These are phyloP conservation scores for Parachaetomium inaequale DNA, from an alignment of 495 filamentous ascomycete species.

Conservation along the genomic window DNA sequence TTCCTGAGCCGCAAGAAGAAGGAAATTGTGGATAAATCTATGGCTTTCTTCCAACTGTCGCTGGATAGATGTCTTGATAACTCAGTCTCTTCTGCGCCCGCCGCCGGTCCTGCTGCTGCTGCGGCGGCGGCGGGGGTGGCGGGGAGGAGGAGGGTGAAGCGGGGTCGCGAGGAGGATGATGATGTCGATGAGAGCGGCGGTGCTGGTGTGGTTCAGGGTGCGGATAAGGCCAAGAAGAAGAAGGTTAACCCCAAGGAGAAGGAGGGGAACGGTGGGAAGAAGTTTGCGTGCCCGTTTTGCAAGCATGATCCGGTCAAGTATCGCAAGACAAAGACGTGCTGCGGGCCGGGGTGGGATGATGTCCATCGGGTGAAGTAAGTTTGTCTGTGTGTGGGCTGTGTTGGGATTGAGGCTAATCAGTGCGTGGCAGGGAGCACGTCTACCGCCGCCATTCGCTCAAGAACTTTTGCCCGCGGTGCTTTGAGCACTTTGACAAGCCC, in stretches of 20 bases:
- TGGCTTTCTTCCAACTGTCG: conserved; percentile 25
- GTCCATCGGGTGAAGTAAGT: conserved; percentile 47
- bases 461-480: conserved; percentile 40
- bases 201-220: neutral
- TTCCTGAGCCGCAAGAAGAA: conserved; percentile 30
- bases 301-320: conserved; percentile 39
- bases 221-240: conserved; percentile 19
- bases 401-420: neutral
- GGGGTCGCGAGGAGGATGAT: conserved; percentile 9
- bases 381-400: neutral
- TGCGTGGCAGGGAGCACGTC: conserved; percentile 40
- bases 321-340: conserved; percentile 36
- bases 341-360: conserved; percentile 41
- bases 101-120: conserved; percentile 15
- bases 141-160: conserved; percentile 12
- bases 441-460: conserved; percentile 42
- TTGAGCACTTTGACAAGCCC: conserved; percentile 36
- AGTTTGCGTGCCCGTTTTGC: conserved; percentile 44
- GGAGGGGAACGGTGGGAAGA: conserved; percentile 18
- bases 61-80: conserved; percentile 31
- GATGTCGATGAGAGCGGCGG: conserved; percentile 1
- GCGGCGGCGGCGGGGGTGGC: neutral
- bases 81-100: conserved; percentile 1
- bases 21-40: conserved; percentile 31
- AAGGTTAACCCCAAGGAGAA: conserved; percentile 10